phyloP scores from a whole-genome alignment of 2,329 filamentous ascomycete genomes.

The Nigrograna mackinnonii region DNA sequence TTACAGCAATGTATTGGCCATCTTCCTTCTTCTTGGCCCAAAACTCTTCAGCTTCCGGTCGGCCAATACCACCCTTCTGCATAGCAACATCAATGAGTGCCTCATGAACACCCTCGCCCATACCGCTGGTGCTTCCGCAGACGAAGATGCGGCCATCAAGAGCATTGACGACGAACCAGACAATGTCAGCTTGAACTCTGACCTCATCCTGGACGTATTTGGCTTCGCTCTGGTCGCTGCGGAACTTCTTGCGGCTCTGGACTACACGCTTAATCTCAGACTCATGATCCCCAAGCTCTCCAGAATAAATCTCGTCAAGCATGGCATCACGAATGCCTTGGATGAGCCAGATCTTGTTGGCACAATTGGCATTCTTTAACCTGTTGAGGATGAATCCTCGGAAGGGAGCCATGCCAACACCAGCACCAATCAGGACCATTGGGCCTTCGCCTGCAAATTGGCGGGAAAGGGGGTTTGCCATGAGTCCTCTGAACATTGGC shows the following conservation, averaged over 20 bases:
- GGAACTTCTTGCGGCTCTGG: slow-evolving; percentile 52
- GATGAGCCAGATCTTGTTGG: slow-evolving; percentile 97
- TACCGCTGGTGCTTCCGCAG: slow-evolving; percentile 91
- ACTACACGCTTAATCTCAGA: slow-evolving; percentile 55
- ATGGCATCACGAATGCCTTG: slow-evolving; percentile 93
- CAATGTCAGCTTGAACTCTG: slow-evolving; percentile 85
- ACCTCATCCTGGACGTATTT: slow-evolving; percentile 98
- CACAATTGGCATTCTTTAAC: slow-evolving; percentile 91
- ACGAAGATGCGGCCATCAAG: slow-evolving; percentile 97
- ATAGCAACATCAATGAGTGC: slow-evolving; percentile 90
- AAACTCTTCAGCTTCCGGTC: slow-evolving; percentile 81
- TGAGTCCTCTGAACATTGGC: slow-evolving; percentile 97
- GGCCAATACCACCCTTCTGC: slow-evolving; percentile 84
- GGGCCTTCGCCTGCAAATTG: slow-evolving; percentile 93
- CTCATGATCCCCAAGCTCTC: slow-evolving; percentile 94
- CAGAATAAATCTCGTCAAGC: slow-evolving; percentile 93
- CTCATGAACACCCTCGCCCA: slow-evolving; percentile 94
- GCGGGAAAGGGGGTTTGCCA: slow-evolving; percentile 92
- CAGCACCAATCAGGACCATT: slow-evolving; percentile 96
- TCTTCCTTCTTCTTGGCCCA: slow-evolving; percentile 91
- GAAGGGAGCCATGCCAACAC: slow-evolving; percentile 96
- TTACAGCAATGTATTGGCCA: slow-evolving; percentile 89
- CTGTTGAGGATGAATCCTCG: slow-evolving; percentile 94
- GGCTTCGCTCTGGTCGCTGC: slow-evolving; percentile 61
- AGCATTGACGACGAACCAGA: slow-evolving; percentile 96